Evolutionary conservation across 108 stramenopile species (phyloP).

Genomic region (Cyclotella baltica): DNA sequence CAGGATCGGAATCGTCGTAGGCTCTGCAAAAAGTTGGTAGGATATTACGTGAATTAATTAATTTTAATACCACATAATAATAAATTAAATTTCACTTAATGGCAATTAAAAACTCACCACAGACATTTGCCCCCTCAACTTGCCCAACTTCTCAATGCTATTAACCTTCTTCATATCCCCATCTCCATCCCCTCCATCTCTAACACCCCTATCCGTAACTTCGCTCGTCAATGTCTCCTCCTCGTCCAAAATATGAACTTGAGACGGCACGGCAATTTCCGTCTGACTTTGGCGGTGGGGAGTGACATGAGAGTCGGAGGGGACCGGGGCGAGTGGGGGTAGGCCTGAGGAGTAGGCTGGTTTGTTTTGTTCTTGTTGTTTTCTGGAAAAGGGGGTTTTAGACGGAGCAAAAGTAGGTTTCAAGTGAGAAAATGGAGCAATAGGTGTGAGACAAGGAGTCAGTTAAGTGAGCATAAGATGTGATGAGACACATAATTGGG

Average conservation of each 20-base stretch:
- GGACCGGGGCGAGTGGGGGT: conserved; percentile 30
- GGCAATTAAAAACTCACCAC: conserved; percentile 12
- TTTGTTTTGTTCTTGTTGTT: conserved; percentile 28
- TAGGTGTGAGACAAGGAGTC: background rate
- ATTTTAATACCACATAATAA: background rate
- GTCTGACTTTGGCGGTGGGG: too few species aligned
- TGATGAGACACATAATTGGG: too few species aligned
- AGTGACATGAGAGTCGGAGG: too few species aligned
- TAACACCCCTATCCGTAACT: background rate
- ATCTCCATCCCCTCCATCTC: conserved; percentile 5
- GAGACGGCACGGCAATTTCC: conserved; percentile 26
- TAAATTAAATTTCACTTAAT: background rate
- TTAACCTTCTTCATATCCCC: conserved; percentile 32
- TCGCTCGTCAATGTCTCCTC: conserved; percentile 32
- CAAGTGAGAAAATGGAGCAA: background rate
- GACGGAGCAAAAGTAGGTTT: background rate
- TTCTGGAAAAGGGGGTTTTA: background rate
- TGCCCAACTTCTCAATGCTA: conserved; percentile 44
- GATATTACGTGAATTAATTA: background rate
- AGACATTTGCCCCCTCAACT: conserved; percentile 23
- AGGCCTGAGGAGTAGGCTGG: conserved; percentile 24
- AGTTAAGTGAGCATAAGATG: too few species aligned
- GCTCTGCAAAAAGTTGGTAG: conserved; percentile 12
- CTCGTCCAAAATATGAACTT: conserved; percentile 38
- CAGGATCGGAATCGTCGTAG: conserved; percentile 45